phyloP scores from a whole-genome alignment of 352 stramenopile genomes.

The Phytophthora sojae region DNA sequence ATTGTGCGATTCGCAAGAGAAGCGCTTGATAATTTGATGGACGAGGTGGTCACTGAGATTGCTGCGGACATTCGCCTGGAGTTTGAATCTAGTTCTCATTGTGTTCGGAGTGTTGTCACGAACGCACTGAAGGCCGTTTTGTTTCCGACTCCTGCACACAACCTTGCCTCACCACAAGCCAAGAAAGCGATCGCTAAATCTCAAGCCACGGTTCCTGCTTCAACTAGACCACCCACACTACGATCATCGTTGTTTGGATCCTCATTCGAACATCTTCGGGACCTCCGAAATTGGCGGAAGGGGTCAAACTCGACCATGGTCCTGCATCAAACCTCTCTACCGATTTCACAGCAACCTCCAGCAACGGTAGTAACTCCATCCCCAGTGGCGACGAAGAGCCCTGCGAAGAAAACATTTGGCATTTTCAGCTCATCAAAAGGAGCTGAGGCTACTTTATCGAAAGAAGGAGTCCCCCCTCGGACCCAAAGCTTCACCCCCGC shows the following conservation, averaged over 20 bases:
- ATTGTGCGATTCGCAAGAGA: conserved; percentile 1
- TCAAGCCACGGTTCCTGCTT: background rate
- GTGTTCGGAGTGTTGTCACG: conserved; percentile 28
- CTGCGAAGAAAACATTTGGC: conserved; percentile 32
- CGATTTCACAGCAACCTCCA: conserved; percentile 4
- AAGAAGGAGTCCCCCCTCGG: background rate
- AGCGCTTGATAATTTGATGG: conserved; percentile 32
- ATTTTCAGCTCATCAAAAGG: conserved; percentile 17
- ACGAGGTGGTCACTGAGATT: conserved; percentile 43
- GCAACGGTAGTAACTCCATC: background rate
- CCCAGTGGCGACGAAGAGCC: conserved; percentile 11
- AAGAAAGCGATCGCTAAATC: conserved; percentile 17
- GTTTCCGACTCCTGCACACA: conserved; percentile 20
- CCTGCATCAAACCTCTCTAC: conserved; percentile 20
- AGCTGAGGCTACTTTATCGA: background rate
- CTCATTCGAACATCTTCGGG: conserved; percentile 27
- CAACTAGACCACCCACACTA: conserved; percentile 6
- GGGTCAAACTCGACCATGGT: conserved; percentile 7
- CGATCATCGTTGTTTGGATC: conserved; percentile 35
- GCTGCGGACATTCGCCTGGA: conserved; percentile 49
- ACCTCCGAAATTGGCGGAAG: conserved; percentile 14
- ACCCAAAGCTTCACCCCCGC: background rate
- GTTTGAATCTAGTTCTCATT: conserved; percentile 31
- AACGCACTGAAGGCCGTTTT: conserved; percentile 30
- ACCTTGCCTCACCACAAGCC: background rate